Evolutionary conservation across 306 rosid species (phyloP), one percentile per base, ranked within the genome.

Genomic region (Medicago ruthenica): DNA sequence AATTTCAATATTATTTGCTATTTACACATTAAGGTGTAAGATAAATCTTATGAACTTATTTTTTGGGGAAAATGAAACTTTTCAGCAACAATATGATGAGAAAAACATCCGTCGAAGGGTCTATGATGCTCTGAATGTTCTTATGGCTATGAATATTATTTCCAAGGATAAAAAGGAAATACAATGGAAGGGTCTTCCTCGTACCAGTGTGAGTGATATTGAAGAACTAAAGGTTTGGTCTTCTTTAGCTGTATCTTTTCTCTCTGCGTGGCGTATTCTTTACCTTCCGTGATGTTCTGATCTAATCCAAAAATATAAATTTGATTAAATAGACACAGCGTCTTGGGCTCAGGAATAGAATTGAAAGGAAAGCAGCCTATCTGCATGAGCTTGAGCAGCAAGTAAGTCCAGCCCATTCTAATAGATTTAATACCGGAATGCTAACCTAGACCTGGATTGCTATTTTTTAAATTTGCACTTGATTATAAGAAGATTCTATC

Each of bases 131-230:
- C 78, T 95, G 74, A 95, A 95, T 73, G 98, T 95, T 84, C 98
- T 95, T 77, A 95, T 92, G 98, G 97, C 98, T 54, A 95, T 95
- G 98, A 97, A 95, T 80, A 95, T 95, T 45, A 95, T 95, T 82
- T 92, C 98, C 15, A 95, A 95, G 91, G 98, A 95, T 84, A 95
- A 95, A 83, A 95, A 92, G 64, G 97, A 95, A 82, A 95, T 95
- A 75, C 98, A 95, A 82, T 95, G 98, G 98, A 92, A 85, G 86
- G 98, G 98, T 79, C 91, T 95, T 67, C 98, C 98, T 83, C 98
- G 92, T 60, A 89, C 96, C 31, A 92, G 93, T 81, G 71, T 79
- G 80, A 95, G 82, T 65, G 97, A 92, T 77, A 87, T 95, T 78
- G 97, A 95, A 85, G 97, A 92, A 85, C 83, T 95, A 54, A 92